phyloP scores from a whole-genome alignment of 73 alveolate genomes.

The Diophrys sp. region DNA sequence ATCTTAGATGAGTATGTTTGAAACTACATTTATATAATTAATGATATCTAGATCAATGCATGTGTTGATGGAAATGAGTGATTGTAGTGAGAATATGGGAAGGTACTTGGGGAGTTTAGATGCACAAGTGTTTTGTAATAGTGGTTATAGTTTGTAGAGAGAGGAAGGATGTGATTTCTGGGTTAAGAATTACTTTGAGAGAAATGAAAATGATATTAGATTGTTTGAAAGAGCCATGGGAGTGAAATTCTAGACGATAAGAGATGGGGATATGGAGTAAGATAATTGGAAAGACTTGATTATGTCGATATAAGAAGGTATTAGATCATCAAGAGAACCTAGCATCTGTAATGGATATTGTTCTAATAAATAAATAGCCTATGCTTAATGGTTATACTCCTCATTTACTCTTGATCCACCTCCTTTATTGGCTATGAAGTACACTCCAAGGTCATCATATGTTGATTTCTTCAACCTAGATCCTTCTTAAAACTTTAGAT shows the following conservation, averaged over 20 bases:
- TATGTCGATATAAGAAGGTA: neutral
- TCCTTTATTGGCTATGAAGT: neutral
- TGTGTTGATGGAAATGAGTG: neutral
- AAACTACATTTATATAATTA: too few relatives aligned
- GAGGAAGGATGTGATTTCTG: neutral
- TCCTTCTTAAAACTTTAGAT: neutral
- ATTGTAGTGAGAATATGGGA: neutral
- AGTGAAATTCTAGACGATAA: neutral
- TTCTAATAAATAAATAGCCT: neutral
- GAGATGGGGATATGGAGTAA: neutral
- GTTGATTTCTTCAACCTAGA: conserved; percentile 1
- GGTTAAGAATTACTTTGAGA: neutral
- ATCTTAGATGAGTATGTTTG: neutral
- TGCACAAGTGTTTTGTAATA: neutral
- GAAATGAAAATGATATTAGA: neutral
- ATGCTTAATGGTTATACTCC: neutral
- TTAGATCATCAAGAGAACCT: neutral
- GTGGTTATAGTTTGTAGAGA: neutral
- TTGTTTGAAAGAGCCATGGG: neutral
- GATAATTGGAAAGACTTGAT: neutral
- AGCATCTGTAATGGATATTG: too few relatives aligned
- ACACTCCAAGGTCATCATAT: neutral
- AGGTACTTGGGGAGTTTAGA: neutral
- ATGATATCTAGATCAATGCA: neutral
- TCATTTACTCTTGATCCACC: neutral